These are phyloP conservation scores for Hyphodiscus hymeniophilus DNA, from an alignment of 495 filamentous ascomycete species.

Conservation along the genomic window DNA sequence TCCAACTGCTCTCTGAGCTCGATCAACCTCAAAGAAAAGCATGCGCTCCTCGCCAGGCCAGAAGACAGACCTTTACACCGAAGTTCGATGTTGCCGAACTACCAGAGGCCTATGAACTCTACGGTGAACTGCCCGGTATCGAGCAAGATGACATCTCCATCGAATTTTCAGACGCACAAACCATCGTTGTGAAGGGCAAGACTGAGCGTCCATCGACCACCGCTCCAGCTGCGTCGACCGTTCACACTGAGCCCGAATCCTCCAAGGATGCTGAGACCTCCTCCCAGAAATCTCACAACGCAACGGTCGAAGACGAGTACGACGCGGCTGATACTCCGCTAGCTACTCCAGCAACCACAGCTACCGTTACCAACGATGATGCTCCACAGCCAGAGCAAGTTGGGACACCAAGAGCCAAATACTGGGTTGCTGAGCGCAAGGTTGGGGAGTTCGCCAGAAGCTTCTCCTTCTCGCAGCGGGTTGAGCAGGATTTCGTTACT, in stretches of 20 bases:
- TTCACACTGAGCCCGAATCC: slow-evolving; percentile 23
- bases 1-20: slow-evolving; percentile 69
- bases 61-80: slow-evolving; percentile 47
- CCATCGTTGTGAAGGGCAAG: slow-evolving; percentile 63
- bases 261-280: slow-evolving; percentile 24
- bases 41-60: slow-evolving; percentile 22
- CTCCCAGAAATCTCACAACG: slow-evolving; percentile 36
- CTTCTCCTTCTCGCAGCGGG: slow-evolving; percentile 68
- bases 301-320: slow-evolving; percentile 56
- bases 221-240: slow-evolving; percentile 28
- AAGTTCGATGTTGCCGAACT: slow-evolving; percentile 75
- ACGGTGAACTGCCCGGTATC: slow-evolving; percentile 81
- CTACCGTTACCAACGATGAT: slow-evolving; percentile 22
- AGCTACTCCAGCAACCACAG: slow-evolving; percentile 15
- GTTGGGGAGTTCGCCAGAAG: slow-evolving; percentile 71
- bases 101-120: slow-evolving; percentile 61
- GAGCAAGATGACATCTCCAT: slow-evolving; percentile 69
- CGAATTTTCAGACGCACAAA: slow-evolving; percentile 76
- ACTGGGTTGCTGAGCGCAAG: slow-evolving; percentile 73
- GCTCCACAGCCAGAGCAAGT: slow-evolving; percentile 20
- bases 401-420: slow-evolving; percentile 42
- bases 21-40: slow-evolving; percentile 30
- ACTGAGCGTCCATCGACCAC: slow-evolving; percentile 48
- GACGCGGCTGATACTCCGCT: slow-evolving; percentile 17
- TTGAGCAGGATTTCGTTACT: slow-evolving; percentile 70